These are phyloP conservation scores for Polytrichum formosum DNA, from an alignment of 225 moss, liverwort and hornwort species.

Conservation along the genomic window DNA sequence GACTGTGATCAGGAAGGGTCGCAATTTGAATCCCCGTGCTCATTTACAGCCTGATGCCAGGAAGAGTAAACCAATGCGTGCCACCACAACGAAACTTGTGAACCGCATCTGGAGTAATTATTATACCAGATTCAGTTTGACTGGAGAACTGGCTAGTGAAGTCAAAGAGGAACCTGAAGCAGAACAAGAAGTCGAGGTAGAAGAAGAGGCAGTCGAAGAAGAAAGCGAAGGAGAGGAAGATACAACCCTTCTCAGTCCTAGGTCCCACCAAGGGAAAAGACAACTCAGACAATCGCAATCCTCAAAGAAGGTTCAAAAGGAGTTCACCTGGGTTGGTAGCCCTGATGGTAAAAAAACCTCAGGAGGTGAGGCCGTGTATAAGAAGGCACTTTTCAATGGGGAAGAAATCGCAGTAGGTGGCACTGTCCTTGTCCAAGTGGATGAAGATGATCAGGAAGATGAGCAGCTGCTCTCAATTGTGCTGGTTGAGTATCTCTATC, in stretches of 20 bases:
- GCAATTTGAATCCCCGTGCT: constrained; percentile 88
- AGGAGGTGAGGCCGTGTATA: constrained; percentile 31
- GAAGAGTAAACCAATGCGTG: constrained; percentile 92
- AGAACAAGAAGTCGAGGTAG: constrained; percentile 45
- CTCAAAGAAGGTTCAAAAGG: constrained; percentile 23
- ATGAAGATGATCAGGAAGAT: constrained; percentile 33
- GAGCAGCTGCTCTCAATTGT: constrained; percentile 49
- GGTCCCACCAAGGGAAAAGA: constrained; percentile 33
- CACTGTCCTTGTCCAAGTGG: constrained; percentile 53
- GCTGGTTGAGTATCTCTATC: constrained; percentile 81
- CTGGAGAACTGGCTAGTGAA: constrained; percentile 20
- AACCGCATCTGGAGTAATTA: constrained; percentile 81
- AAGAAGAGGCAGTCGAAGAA: constrained; percentile 38
- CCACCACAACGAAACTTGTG: constrained; percentile 82
- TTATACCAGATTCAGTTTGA: constrained; percentile 37
- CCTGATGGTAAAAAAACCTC: constrained; percentile 4
- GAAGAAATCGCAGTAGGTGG: constrained; percentile 55
- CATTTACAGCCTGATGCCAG: constrained; percentile 65
- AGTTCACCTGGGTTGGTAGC: constrained; percentile 31
- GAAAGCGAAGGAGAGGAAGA: constrained; percentile 74
- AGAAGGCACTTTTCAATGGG: constrained; percentile 24
- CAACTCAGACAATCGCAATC: constrained; percentile 28
- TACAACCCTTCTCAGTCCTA: constrained; percentile 28
- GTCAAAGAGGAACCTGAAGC: constrained; percentile 26
- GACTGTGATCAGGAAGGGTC: constrained; percentile 57